phyloP scores from a whole-genome alignment of 2,329 filamentous ascomycete species.

The Huntiella moniliformis region DNA sequence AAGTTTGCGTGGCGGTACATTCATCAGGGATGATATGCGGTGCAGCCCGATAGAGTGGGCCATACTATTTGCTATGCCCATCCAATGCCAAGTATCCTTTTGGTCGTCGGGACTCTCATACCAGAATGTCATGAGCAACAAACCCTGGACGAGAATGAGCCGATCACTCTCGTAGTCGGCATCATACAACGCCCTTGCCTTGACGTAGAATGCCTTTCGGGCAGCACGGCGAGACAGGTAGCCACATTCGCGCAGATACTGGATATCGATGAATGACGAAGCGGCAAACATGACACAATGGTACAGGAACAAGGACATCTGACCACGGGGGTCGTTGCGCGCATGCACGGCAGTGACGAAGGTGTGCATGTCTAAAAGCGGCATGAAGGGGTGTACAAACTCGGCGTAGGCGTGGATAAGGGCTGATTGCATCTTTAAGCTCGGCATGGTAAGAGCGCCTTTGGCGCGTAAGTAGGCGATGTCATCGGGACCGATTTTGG shows the following conservation, averaged over 20 bases:
- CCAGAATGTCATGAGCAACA: slow-evolving; percentile 91
- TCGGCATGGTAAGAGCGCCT: slow-evolving; percentile 64
- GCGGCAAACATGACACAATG: slow-evolving; percentile 92
- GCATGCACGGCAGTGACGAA: slow-evolving; percentile 42
- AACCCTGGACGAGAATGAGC: slow-evolving; percentile 68
- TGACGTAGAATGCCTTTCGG: slow-evolving; percentile 74
- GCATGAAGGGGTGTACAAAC: slow-evolving; percentile 90
- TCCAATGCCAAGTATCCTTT: slow-evolving; percentile 98
- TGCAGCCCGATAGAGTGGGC: slow-evolving; percentile 88
- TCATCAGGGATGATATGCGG: slow-evolving; percentile 60
- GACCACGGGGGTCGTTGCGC: slow-evolving; percentile 48
- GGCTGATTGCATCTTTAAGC: slow-evolving; percentile 52
- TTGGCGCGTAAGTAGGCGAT: slow-evolving; percentile 68
- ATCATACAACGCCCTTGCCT: slow-evolving; percentile 78
- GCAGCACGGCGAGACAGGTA: slow-evolving; percentile 63
- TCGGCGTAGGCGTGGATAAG: slow-evolving; percentile 68
- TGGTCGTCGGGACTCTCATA: slow-evolving; percentile 94
- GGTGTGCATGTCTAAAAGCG: slow-evolving; percentile 52
- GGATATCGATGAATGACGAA: slow-evolving; percentile 71
- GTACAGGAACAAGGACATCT: slow-evolving; percentile 70
- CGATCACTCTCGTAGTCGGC: slow-evolving; percentile 90
- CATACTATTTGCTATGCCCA: slow-evolving; percentile 84
- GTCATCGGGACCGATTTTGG: slow-evolving; percentile 62
- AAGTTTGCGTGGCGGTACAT: slow-evolving; percentile 54
- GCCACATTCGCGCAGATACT: slow-evolving; percentile 55